Conservation (phyloP, 2,329 filamentous ascomycete genomes). For the Aspergillus ochraceoroseus region DNA sequence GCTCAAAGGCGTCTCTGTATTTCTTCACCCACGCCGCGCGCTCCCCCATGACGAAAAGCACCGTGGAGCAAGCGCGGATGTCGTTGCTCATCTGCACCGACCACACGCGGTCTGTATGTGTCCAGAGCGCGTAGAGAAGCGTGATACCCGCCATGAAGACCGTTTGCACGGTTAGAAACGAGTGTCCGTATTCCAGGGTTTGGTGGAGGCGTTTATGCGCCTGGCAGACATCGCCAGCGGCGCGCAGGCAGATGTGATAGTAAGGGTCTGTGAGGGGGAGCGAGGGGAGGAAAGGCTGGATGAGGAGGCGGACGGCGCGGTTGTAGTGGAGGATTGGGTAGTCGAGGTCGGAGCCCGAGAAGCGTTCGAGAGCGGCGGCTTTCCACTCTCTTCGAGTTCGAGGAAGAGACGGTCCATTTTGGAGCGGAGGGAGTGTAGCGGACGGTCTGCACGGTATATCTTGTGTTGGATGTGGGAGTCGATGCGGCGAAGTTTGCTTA, state of each 20-base stretch:
- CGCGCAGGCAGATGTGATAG: constrained; percentile 42
- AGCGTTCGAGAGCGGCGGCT: constrained; percentile 33
- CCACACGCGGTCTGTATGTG: constrained; percentile 46
- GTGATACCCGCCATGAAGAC: constrained; percentile 40
- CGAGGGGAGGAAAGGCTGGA: constrained; percentile 49
- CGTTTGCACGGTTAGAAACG: constrained; percentile 39
- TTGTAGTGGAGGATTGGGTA: constrained; percentile 51
- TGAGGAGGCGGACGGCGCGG: constrained; percentile 47
- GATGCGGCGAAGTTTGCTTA: constrained; percentile 46
- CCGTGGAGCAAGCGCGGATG: constrained; percentile 47
- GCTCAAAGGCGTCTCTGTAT: constrained; percentile 48
- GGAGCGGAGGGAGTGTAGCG: constrained; percentile 42
- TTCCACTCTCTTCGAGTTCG: constrained; percentile 48
- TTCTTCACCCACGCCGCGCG: constrained; percentile 47
- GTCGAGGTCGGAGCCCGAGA: constrained; percentile 41
- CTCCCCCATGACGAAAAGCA: constrained; percentile 50
- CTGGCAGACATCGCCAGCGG: constrained; percentile 38
- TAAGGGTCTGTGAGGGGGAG: constrained; percentile 46
- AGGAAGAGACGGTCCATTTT: constrained; percentile 48
- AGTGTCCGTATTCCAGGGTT: constrained; percentile 39
- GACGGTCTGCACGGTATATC: constrained; percentile 50
- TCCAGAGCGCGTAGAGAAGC: constrained; percentile 39
- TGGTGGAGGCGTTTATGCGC: constrained; percentile 38
- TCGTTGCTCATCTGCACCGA: constrained; percentile 49
- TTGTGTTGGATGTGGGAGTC: constrained; percentile 51